Evolutionary conservation across 345 rosid species (phyloP).

Genomic region (Brassica napus): DNA sequence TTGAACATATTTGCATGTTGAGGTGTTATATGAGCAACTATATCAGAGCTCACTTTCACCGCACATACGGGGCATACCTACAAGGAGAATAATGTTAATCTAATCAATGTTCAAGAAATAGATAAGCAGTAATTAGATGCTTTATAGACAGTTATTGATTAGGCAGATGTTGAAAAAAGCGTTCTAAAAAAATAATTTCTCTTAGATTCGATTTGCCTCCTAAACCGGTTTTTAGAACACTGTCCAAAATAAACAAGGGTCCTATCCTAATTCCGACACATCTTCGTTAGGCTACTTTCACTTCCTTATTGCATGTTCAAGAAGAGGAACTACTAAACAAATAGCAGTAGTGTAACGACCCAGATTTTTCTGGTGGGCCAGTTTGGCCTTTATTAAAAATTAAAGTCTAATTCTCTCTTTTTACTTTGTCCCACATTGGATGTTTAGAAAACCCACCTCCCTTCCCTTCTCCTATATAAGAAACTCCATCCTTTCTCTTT

Average conservation of each 20-base stretch:
- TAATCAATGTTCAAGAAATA: background rate
- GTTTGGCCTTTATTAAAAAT: too few relatives aligned
- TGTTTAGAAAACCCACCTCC: too few relatives aligned
- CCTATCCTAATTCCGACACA: background rate
- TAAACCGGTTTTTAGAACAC: background rate
- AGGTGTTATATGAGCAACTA: constrained; percentile 95
- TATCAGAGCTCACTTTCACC: constrained; percentile 82
- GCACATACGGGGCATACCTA: constrained; percentile 96
- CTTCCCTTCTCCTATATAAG: too few relatives aligned
- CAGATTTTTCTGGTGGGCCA: too few relatives aligned
- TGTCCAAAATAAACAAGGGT: background rate
- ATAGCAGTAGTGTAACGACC: too few relatives aligned
- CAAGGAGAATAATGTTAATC: constrained; percentile 17
- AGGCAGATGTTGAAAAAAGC: background rate
- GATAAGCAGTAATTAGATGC: background rate
- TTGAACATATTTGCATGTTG: constrained; percentile 88
- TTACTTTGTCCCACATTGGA: too few relatives aligned
- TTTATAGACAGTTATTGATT: background rate
- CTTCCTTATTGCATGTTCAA: background rate
- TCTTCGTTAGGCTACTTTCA: background rate
- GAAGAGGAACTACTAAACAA: background rate
- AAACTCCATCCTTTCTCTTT: too few relatives aligned
- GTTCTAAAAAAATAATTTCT: too few relatives aligned
- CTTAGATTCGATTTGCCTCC: background rate
- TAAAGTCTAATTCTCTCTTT: too few relatives aligned